Conservation (phyloP, 2,329 filamentous ascomycete species). For the Talaromyces pinophilus region DNA sequence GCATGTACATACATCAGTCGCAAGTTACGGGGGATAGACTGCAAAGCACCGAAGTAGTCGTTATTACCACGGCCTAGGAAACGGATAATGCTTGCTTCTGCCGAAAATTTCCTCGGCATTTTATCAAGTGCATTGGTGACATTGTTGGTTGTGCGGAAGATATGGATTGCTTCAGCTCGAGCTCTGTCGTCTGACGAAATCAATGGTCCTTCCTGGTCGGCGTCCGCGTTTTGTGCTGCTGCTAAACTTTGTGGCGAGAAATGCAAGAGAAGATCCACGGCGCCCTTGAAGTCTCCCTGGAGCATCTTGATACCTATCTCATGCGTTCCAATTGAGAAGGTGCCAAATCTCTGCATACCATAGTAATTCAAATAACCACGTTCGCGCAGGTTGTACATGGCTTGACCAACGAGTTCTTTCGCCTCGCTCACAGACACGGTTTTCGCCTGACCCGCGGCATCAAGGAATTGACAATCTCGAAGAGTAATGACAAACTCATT, state of each 20-base stretch:
- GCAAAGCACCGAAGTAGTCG: constrained; percentile 80
- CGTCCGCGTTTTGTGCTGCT: constrained; percentile 53
- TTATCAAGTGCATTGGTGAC: constrained; percentile 62
- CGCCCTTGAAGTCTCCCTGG: constrained; percentile 75
- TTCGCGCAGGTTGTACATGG: constrained; percentile 67
- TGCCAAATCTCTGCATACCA: constrained; percentile 94
- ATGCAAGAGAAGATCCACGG: constrained; percentile 73
- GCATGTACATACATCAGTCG: constrained; percentile 95
- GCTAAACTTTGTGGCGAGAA: constrained; percentile 67
- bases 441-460: constrained; percentile 44
- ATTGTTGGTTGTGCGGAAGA: constrained; percentile 66
- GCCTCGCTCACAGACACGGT: constrained; percentile 48
- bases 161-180: constrained; percentile 75
- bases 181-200: constrained; percentile 73
- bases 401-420: constrained; percentile 51
- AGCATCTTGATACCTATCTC: constrained; percentile 81
- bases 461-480: constrained; percentile 73
- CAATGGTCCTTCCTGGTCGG: constrained; percentile 41
- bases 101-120: constrained; percentile 78
- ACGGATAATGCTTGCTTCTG: constrained; percentile 75
- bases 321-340: constrained; percentile 82
- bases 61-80: constrained; percentile 62
- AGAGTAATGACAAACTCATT: constrained; percentile 94
- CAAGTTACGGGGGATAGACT: constrained; percentile 76
- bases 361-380: constrained; percentile 97